phyloP scores from a whole-genome alignment of 2,329 filamentous ascomycete genomes.

The Tolypocladium ovalisporum region DNA sequence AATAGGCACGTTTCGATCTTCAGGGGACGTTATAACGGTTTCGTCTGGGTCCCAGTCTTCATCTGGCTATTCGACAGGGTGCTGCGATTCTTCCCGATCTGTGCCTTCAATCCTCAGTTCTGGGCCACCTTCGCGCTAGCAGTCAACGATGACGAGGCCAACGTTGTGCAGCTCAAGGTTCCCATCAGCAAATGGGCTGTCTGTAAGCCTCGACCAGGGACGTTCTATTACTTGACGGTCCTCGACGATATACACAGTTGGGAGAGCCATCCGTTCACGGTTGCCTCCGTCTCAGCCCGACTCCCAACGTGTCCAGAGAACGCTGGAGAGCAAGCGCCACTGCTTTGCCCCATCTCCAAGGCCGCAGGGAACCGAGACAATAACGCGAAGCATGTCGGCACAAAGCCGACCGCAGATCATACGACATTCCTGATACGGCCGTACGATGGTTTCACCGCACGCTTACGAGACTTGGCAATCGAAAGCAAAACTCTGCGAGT shows the following conservation, averaged over 20 bases:
- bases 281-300: constrained; percentile 19
- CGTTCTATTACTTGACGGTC: constrained; percentile 34
- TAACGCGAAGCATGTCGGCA: neutral
- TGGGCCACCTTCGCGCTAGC: constrained; percentile 23
- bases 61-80: constrained; percentile 41
- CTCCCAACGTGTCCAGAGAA: constrained; percentile 15
- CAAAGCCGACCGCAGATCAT: neutral
- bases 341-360: neutral
- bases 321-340: constrained; percentile 7
- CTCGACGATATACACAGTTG: constrained; percentile 28
- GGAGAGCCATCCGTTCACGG: constrained; percentile 41
- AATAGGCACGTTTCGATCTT: constrained; percentile 41
- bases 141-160: constrained; percentile 23
- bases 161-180: constrained; percentile 30
- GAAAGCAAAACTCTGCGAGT: constrained; percentile 16
- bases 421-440: constrained; percentile 34
- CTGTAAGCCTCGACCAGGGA: constrained; percentile 26
- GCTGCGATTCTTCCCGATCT: constrained; percentile 29
- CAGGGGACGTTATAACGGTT: constrained; percentile 32
- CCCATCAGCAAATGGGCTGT: constrained; percentile 19
- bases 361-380: constrained; percentile 1
- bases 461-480: constrained; percentile 21
- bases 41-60: constrained; percentile 36
- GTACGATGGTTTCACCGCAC: constrained; percentile 31
- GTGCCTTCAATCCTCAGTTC: constrained; percentile 26